These are phyloP conservation scores for Parsonsia alboflavescens DNA, from an alignment of 257 asterid species.

Conservation along the genomic window DNA sequence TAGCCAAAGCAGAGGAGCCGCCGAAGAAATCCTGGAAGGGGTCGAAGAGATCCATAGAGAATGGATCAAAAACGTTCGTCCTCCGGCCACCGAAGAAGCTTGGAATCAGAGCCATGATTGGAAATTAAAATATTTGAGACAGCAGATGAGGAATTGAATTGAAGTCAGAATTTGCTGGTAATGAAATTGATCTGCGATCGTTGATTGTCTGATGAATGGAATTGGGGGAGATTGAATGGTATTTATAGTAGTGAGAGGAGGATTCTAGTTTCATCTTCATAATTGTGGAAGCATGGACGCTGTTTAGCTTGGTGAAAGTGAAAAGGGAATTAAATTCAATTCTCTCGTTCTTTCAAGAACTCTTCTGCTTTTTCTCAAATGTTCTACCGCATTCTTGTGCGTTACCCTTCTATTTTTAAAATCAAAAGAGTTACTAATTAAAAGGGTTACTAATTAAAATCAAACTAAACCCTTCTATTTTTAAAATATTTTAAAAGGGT, in stretches of 20 bases:
- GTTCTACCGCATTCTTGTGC: not conserved
- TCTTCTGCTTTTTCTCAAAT: not conserved
- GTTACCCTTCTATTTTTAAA: too few species aligned
- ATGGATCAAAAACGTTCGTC: too few species aligned
- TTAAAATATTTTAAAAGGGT: too few species aligned
- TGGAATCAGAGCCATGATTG: not conserved
- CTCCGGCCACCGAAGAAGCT: too few species aligned
- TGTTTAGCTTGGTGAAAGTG: not conserved
- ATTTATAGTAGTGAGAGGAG: not conserved
- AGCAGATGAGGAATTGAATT: too few species aligned
- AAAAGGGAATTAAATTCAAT: not conserved
- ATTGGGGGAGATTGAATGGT: not conserved
- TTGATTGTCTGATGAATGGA: not conserved
- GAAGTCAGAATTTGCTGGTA: not conserved
- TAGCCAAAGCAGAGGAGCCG: too few species aligned
- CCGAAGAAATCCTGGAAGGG: not conserved
- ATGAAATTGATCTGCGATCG: not conserved
- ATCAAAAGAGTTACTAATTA: too few species aligned
- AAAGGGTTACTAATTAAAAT: too few species aligned
- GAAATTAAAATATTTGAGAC: too few species aligned
- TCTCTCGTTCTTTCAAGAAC: slow-evolving; percentile 1
- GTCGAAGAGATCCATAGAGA: not conserved
- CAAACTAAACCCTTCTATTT: too few species aligned
- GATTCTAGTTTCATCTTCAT: not conserved
- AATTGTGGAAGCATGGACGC: too few species aligned